Evolutionary conservation across 2,329 filamentous ascomycete species (phyloP), one percentile per base, ranked within the genome.

Genomic region (Cryphonectria parasitica): DNA sequence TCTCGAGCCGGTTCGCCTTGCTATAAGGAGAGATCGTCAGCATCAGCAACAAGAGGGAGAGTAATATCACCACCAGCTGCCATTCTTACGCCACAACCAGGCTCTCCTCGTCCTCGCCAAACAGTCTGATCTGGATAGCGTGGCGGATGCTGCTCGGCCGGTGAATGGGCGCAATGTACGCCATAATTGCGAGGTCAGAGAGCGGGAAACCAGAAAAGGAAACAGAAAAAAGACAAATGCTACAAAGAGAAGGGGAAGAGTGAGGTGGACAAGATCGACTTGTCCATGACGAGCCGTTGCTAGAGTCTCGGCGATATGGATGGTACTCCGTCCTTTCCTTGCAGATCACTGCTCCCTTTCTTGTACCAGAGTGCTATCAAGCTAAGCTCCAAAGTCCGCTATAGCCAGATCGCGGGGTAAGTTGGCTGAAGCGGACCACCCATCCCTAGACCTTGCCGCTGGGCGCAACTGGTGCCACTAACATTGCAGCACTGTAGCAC

Each of bases 161-260:
- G 81, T 99, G 96, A 70, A 99, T 96, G 54, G 96, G 95, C 73
- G 94, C 94, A 77, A 99, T 85, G 80, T 98, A 99, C 67, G 96
- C 92, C 96, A 99, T 99, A 69, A 68, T 77, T 75, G 61, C 31
- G 60, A 64, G 17, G 22, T 17, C 22, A n/a, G 45, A 11, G 45
- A 49, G 45, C 2, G 31, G 54, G 11, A 15, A 56, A 28, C 11
- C 13, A 25, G 11, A 19, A 17, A 19, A 31, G 28, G 13, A 13
- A 19, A 17, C 15, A 6, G 31, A 58, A 17, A 11, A 7, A 19
- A 31, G 15, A 4, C 1, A 8, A 58, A 28, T 31, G 54, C 25
- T 19, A 58, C 13, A 31, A 41, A 13, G 45, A 54, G 34, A 34
- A 41, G 52, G 7, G 13, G 15, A 22, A 3, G 31, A 19, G 54